Evolutionary conservation across 2,329 filamentous ascomycete species (phyloP).

Genomic region (Aspergillus piperis): DNA sequence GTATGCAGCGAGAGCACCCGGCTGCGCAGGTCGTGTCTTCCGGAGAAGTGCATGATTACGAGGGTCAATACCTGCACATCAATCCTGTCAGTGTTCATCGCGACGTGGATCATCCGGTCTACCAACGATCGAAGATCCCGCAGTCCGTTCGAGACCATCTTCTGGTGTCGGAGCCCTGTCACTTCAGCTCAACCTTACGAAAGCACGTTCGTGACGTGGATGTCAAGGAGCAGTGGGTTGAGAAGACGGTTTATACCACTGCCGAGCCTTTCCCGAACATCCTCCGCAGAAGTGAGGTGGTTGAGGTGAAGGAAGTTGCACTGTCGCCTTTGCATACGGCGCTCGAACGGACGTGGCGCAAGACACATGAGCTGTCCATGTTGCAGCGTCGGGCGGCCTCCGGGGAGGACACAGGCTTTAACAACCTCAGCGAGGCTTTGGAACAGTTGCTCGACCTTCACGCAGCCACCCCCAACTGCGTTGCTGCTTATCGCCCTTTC

Average conservation of each 20-base stretch:
- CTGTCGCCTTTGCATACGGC: constrained; percentile 82
- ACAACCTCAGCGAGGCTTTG: constrained; percentile 72
- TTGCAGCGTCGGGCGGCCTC: constrained; percentile 74
- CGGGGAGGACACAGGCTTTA: constrained; percentile 69
- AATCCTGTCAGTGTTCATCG: constrained; percentile 79
- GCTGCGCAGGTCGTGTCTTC: constrained; percentile 76
- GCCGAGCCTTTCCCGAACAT: constrained; percentile 90
- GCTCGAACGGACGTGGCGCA: constrained; percentile 83
- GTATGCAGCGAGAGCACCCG: constrained; percentile 88
- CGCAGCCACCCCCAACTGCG: constrained; percentile 70
- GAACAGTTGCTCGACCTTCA: constrained; percentile 76
- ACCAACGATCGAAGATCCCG: constrained; percentile 81
- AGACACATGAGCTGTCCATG: constrained; percentile 78
- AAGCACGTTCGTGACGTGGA: constrained; percentile 68
- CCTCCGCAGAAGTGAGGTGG: constrained; percentile 80
- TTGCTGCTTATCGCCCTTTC: constrained; percentile 75
- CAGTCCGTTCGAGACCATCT: constrained; percentile 84
- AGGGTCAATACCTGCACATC: constrained; percentile 87
- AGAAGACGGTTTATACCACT: constrained; percentile 82
- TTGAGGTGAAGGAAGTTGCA: constrained; percentile 65
- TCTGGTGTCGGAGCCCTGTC: constrained; percentile 72
- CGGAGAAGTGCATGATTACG: constrained; percentile 73
- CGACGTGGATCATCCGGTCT: constrained; percentile 78
- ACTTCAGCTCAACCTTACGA: constrained; percentile 75
- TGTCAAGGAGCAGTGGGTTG: constrained; percentile 70